Conservation (phyloP, 1,284 basidiomycete species). For the Boletus mariae region DNA sequence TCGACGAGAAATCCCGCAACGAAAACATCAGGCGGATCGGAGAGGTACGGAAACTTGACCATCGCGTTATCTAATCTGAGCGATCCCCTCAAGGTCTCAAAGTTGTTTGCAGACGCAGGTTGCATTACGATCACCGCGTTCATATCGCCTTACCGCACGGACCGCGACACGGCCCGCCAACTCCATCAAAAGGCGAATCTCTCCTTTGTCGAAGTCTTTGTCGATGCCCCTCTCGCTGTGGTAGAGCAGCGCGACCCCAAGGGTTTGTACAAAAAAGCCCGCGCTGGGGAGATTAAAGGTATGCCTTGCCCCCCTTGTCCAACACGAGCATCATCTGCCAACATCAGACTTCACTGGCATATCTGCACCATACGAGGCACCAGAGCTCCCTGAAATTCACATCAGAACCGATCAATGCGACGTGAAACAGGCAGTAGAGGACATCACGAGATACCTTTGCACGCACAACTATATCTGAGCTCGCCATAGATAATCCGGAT, state of each 20-base stretch:
- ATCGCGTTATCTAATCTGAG: conserved; percentile 9
- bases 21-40: conserved; percentile 98
- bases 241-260: conserved; percentile 96
- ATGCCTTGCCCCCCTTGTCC: conserved; percentile 7
- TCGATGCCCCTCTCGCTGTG: conserved; percentile 88
- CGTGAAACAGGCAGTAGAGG: conserved; percentile 76
- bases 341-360: conserved; percentile 92
- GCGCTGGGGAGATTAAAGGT: conserved; percentile 97
- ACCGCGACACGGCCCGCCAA: conserved; percentile 81
- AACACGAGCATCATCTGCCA: conserved; percentile 10
- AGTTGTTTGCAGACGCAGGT: conserved; percentile 87
- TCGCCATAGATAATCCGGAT: conserved; percentile 16
- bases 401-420: conserved; percentile 84
- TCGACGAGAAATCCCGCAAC: conserved; percentile 90
- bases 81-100: conserved; percentile 67
- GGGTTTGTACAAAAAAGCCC: conserved; percentile 96
- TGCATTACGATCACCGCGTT: conserved; percentile 92
- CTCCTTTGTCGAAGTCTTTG: conserved; percentile 91
- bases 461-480: conserved; percentile 53
- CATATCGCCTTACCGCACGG: conserved; percentile 94
- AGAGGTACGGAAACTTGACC: conserved; percentile 58
- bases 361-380: conserved; percentile 95
- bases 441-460: conserved; percentile 81
- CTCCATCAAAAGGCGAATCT: conserved; percentile 75
- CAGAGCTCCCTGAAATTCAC: conserved; percentile 85